Conservation (phyloP, 352 stramenopile species). For the Blastocystis sp. region DNA sequence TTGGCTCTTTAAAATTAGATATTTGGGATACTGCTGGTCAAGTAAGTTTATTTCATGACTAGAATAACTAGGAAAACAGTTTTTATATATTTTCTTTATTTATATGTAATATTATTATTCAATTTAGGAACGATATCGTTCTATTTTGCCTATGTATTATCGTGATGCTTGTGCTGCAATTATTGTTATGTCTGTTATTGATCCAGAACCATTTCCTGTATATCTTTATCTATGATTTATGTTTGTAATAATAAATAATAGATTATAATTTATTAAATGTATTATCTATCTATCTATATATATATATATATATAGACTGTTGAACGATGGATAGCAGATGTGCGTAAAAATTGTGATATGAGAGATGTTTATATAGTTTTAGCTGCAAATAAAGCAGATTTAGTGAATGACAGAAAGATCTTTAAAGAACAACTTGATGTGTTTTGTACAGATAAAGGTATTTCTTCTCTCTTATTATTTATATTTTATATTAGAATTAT, state of each 20-base stretch:
- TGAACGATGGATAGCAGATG: constrained; percentile 29
- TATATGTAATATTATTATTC: too few species aligned
- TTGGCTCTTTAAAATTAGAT: constrained; percentile 11
- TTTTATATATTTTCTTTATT: too few species aligned
- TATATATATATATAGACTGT: too few species aligned
- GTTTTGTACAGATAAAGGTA: constrained; percentile 12
- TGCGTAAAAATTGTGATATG: constrained; percentile 18
- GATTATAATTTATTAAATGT: too few species aligned
- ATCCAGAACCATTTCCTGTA: constrained; percentile 57
- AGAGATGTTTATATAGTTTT: constrained; percentile 29
- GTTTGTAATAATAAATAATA: too few species aligned
- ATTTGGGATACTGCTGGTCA: constrained; percentile 34
- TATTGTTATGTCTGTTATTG: constrained; percentile 60
- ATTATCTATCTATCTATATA: too few species aligned
- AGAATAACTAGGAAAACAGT: too few species aligned
- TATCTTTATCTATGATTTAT: too few species aligned
- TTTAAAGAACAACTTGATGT: not conserved
- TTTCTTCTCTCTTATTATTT: too few species aligned
- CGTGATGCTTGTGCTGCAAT: constrained; percentile 63
- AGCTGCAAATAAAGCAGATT: constrained; percentile 27
- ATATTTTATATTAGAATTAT: too few species aligned
- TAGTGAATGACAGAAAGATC: not conserved
- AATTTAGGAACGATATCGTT: constrained; percentile 33
- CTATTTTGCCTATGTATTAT: constrained; percentile 60
- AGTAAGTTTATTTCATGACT: not conserved